Conservation (phyloP, 116 monocot species). For the Phalaenopsis hybrid region DNA sequence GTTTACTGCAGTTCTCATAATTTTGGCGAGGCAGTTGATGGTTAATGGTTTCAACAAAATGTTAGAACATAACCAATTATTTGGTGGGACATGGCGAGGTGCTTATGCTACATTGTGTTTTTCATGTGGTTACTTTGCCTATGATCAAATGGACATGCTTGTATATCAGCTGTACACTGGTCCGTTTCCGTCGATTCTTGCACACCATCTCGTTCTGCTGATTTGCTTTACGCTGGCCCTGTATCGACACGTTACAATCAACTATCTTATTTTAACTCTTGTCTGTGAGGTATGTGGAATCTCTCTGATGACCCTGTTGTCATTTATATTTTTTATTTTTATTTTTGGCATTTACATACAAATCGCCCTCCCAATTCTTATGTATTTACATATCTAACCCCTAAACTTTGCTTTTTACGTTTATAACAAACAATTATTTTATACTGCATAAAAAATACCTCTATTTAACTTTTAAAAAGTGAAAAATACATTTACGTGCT, state of each 20-base stretch:
- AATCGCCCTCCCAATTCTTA: no score
- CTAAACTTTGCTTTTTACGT: no score
- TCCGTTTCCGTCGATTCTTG: constrained; percentile 76
- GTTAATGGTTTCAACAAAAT: constrained; percentile 31
- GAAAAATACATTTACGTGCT: no score
- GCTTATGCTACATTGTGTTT: constrained; percentile 79
- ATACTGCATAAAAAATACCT: no score
- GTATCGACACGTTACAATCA: constrained; percentile 79
- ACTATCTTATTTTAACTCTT: constrained; percentile 89
- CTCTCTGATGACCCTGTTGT: neutral
- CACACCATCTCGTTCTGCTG: constrained; percentile 83
- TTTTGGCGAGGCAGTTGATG: constrained; percentile 60
- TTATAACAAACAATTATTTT: no score
- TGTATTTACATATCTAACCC: no score
- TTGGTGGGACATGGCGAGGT: constrained; percentile 72
- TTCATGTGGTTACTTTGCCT: constrained; percentile 98
- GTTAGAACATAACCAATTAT: constrained; percentile 72
- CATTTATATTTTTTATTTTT: neutral
- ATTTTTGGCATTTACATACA: no score
- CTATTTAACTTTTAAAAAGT: no score
- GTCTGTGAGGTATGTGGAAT: constrained; percentile 70
- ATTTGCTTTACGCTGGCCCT: constrained; percentile 90
- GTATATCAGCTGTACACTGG: constrained; percentile 74
- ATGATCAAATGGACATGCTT: constrained; percentile 97
- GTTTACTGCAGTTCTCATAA: constrained; percentile 51